Base-by-base conservation (phyloP, 805 yeast species). In the Candida oleophila region DNA sequence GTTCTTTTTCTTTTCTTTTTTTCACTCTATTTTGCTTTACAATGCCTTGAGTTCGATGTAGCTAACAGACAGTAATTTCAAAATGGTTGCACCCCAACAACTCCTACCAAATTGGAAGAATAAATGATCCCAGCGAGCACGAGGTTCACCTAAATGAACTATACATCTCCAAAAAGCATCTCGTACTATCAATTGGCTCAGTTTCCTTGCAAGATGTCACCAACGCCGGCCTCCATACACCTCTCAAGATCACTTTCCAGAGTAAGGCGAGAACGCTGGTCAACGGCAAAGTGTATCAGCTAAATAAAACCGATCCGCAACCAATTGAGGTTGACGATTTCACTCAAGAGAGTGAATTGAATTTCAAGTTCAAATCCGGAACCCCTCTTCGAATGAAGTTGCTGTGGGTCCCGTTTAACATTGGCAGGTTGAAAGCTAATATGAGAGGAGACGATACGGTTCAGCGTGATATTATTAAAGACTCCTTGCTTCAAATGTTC, bases 341-440 rank as follows among this genome's bases (percentile, higher is more conserved):
- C 15, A 45, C 50, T 3, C 30, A 30, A 11, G 42, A 36, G 18
- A 37, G 9, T 34, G 44, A 21, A 45, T 54, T 28, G 47, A 30
- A 16, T 9, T 41, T 37, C 20, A 45, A 35, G 35, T 49, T 39
- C 25, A 51, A 52, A 38, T 52, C 55, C 18, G 53, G 51, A 3
- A 53, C 49, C 16, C 54, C 49, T 16, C 46, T 50, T 21, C 40
- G 46, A 19, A 44, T 65, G 3, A 45, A 30, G 1, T 34, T 64
- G 4, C 39, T 42, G 22, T 65, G 68, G 68, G 43, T 49, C 2
- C 58, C 58, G 0, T 51, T 65, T 5, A 52, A 53, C 15, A 41
- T 60, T 3, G 19, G 50, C 18, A 47, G 45, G n/a, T 49, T 42
- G n/a, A 42, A 34, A 33, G 45, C 45, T 7, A 41, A 32, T 41